Evolutionary conservation across 2,329 filamentous ascomycete genomes (phyloP).

Genomic region (Penicillium expansum): DNA sequence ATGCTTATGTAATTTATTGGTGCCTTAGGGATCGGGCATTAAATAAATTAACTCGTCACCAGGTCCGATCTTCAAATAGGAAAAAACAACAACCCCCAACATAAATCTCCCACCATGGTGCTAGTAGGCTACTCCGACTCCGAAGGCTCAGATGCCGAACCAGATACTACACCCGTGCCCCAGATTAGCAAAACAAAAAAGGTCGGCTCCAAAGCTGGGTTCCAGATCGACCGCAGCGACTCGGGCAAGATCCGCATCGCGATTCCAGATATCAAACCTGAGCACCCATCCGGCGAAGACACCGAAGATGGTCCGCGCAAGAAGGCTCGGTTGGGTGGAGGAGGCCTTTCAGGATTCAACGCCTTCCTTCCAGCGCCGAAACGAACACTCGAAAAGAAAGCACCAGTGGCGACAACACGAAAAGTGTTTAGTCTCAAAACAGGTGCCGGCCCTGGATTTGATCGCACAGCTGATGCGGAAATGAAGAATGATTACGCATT

Average conservation of each 20-base stretch:
- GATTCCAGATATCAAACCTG: slow-evolving; percentile 58
- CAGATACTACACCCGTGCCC: slow-evolving; percentile 28
- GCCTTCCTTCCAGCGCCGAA: slow-evolving; percentile 85
- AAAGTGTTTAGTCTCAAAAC: slow-evolving; percentile 74
- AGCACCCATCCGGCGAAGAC: slow-evolving; percentile 32
- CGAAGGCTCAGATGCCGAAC: slow-evolving; percentile 64
- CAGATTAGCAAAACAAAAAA: slow-evolving; percentile 13
- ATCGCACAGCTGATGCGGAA: slow-evolving; percentile 54
- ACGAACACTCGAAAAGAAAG: slow-evolving; percentile 37
- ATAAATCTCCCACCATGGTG: slow-evolving; percentile 55
- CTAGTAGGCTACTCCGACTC: slow-evolving; percentile 83
- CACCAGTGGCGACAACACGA: slow-evolving; percentile 43
- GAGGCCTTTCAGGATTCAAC: slow-evolving; percentile 77
- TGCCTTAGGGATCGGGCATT: not conserved
- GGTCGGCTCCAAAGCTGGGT: slow-evolving; percentile 51
- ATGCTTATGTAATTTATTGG: not conserved
- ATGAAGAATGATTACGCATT: slow-evolving; percentile 30
- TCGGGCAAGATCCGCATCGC: slow-evolving; percentile 81
- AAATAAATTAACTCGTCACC: not conserved
- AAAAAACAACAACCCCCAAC: not conserved
- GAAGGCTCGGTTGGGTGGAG: slow-evolving; percentile 63
- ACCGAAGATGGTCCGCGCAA: slow-evolving; percentile 62
- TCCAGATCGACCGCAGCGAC: slow-evolving; percentile 77
- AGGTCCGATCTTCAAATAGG: not conserved
- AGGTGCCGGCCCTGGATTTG: slow-evolving; percentile 77